Evolutionary conservation across 495 filamentous ascomycete species (phyloP), one percentile per base, ranked within the genome.

Genomic region (Aspergillus nanangensis): DNA sequence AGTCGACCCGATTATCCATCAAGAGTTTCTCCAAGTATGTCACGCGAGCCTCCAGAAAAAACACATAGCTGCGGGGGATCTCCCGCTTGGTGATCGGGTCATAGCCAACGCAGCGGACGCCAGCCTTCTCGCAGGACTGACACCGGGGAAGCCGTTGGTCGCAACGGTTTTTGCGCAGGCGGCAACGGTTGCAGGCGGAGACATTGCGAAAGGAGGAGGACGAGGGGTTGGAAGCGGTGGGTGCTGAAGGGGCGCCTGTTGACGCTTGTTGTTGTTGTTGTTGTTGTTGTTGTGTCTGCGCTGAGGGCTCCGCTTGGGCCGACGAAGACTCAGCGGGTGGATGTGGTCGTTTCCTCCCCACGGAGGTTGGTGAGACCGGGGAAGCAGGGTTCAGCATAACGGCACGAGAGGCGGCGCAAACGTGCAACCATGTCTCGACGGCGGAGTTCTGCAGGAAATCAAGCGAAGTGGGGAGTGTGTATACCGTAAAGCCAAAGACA

Each of bases 41-140:
- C 29, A 95, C 80, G 40, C 92, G 78, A 33, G 84, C 86, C 68
- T 97, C 92, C 25, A 96, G 80, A 57, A 95, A 96, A 68, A 86
- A 94, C 23, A 96, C 89, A 69, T 97, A 97, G 55, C 89, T 94
- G 56, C 90, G 78, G 34, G 92, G 92, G 27, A 96, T 95, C 60
- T 95, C 88, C 61, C 86, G 77, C 74, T 96, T 96, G 14, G 88
- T 95, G 54, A 96, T 94, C 17, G 90, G 92, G 61, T 97, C 92
- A 60, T 94, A 96, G 31, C 92, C 92, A 36, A 95, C 89, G 59
- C 92, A 96, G 55, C 84, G 84, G 24, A 92, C 86, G 52, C 78
- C 76, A 11, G 88, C 90, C 69, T 96, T 96, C 62, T 90, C 89
- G 62, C 92, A 97, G 47, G 86, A 83, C 37, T 87, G 80, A 65